Evolutionary conservation across 2,329 filamentous ascomycete species (phyloP).

Genomic region (Escovopsis sp.): DNA sequence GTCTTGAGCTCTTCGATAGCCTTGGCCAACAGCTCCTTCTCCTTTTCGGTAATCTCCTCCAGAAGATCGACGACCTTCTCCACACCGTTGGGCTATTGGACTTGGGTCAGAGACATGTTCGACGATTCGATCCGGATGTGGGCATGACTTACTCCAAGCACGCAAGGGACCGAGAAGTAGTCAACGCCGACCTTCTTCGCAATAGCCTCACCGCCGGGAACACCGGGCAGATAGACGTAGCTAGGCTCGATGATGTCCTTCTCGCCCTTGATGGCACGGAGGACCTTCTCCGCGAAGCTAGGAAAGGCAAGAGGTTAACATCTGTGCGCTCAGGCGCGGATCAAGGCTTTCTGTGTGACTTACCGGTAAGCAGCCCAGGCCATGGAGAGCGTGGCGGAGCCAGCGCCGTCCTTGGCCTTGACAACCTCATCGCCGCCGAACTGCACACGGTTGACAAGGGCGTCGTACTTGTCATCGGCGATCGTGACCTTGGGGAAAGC

Average conservation of each 20-base stretch:
- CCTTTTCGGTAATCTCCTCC: constrained; percentile 61
- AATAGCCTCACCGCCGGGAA: constrained; percentile 75
- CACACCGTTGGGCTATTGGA: constrained; percentile 55
- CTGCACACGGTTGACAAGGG: constrained; percentile 85
- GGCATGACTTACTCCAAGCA: constrained; percentile 66
- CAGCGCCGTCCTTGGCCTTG: constrained; percentile 82
- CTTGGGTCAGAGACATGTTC: too few relatives aligned
- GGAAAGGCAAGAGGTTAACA: not conserved
- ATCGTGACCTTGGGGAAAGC: constrained; percentile 66
- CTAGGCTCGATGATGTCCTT: constrained; percentile 88
- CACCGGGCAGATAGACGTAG: constrained; percentile 86
- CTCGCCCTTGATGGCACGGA: constrained; percentile 78
- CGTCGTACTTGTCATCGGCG: constrained; percentile 78
- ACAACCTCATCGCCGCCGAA: constrained; percentile 97
- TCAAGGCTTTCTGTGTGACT: constrained; percentile 10
- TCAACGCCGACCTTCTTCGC: constrained; percentile 71
- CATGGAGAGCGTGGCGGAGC: constrained; percentile 87
- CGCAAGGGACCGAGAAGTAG: constrained; percentile 91
- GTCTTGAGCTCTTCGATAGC: constrained; percentile 65
- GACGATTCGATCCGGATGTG: not conserved
- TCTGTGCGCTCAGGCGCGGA: constrained; percentile 4
- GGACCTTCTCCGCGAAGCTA: constrained; percentile 86
- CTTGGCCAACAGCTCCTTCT: constrained; percentile 73
- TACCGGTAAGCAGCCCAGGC: constrained; percentile 89
- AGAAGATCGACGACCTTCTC: constrained; percentile 78